phyloP scores from a whole-genome alignment of 2,329 filamentous ascomycete genomes.

The Dichotomopilus funicola region DNA sequence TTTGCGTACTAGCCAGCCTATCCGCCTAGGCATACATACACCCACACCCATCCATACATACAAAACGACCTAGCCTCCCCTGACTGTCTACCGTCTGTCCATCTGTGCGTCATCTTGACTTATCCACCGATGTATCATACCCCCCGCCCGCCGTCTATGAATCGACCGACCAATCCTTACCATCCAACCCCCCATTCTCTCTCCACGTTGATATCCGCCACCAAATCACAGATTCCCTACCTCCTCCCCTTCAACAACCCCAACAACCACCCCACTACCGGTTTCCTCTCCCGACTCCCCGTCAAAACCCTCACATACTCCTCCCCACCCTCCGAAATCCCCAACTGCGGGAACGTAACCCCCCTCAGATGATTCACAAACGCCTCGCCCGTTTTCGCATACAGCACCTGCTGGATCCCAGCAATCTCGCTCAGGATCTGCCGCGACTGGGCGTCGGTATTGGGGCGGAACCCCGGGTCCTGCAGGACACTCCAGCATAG shows the following conservation, averaged over 20 bases:
- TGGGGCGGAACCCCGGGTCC: slow-evolving; percentile 70
- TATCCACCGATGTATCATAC: too few relatives aligned
- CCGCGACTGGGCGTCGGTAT: slow-evolving; percentile 76
- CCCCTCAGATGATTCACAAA: slow-evolving; percentile 66
- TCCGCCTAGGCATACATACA: too few relatives aligned
- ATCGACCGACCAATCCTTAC: too few relatives aligned
- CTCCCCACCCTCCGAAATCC: slow-evolving; percentile 46
- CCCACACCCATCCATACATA: too few relatives aligned
- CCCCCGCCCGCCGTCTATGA: too few relatives aligned
- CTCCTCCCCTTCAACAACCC: slow-evolving; percentile 45
- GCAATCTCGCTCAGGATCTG: slow-evolving; percentile 86
- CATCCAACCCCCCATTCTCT: too few relatives aligned
- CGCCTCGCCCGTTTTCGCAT: slow-evolving; percentile 77
- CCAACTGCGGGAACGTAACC: slow-evolving; percentile 58
- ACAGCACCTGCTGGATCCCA: slow-evolving; percentile 78
- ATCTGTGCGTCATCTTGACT: too few relatives aligned
- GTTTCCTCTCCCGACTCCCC: slow-evolving; percentile 52
- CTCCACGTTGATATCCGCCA: too few relatives aligned
- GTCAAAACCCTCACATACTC: slow-evolving; percentile 55
- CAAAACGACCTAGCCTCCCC: too few relatives aligned
- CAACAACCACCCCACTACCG: slow-evolving; percentile 58
- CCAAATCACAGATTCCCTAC: too few relatives aligned
- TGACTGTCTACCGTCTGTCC: too few relatives aligned
- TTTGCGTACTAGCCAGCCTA: too few relatives aligned
- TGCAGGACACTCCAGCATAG: slow-evolving; percentile 84